phyloP scores from a whole-genome alignment of 2,329 filamentous ascomycete genomes.

The Fusarium euwallaceae region DNA sequence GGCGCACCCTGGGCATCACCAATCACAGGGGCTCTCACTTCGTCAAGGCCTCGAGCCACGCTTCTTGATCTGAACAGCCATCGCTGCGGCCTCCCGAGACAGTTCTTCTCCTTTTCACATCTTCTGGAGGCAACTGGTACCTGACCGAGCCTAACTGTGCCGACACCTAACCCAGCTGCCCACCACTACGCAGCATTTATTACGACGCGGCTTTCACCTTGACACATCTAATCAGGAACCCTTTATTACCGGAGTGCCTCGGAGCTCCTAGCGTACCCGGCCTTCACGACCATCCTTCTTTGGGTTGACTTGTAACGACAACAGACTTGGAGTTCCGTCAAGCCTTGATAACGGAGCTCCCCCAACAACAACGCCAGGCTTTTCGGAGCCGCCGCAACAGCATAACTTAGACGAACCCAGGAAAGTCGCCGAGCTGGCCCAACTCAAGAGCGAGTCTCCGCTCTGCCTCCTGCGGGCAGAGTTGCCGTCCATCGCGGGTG shows the following conservation, averaged over 20 bases:
- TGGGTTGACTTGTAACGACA: slow-evolving; percentile 16
- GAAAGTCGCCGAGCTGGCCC: slow-evolving; percentile 56
- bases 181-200: slow-evolving; percentile 39
- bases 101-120: slow-evolving; percentile 43
- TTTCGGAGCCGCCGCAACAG: slow-evolving; percentile 34
- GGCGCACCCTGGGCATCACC: slow-evolving; percentile 48
- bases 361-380: slow-evolving; percentile 33
- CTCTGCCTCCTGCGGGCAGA: slow-evolving; percentile 59
- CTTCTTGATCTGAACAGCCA: slow-evolving; percentile 43
- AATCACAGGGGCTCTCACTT: slow-evolving; percentile 51
- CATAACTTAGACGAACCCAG: slow-evolving; percentile 23
- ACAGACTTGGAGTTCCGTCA: slow-evolving; percentile 8
- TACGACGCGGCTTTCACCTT: slow-evolving; percentile 34
- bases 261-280: slow-evolving; percentile 6
- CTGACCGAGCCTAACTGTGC: slow-evolving; percentile 38
- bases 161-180: slow-evolving; percentile 46
- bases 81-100: slow-evolving; percentile 48
- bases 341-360: slow-evolving; percentile 28
- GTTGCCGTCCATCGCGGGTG: slow-evolving; percentile 50
- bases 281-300: slow-evolving; percentile 7
- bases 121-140: slow-evolving; percentile 38
- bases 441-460: slow-evolving; percentile 57
- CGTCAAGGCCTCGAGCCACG: slow-evolving; percentile 49
- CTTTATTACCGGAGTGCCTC: slow-evolving; percentile 9
- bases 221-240: slow-evolving; percentile 19